A percentile compares a stretch with the other conserved stretches of the same genome.
These are phyloP conservation scores for Exsudoporus frostii DNA, from an alignment of 768 basidiomycete species.

Conservation along the genomic window DNA sequence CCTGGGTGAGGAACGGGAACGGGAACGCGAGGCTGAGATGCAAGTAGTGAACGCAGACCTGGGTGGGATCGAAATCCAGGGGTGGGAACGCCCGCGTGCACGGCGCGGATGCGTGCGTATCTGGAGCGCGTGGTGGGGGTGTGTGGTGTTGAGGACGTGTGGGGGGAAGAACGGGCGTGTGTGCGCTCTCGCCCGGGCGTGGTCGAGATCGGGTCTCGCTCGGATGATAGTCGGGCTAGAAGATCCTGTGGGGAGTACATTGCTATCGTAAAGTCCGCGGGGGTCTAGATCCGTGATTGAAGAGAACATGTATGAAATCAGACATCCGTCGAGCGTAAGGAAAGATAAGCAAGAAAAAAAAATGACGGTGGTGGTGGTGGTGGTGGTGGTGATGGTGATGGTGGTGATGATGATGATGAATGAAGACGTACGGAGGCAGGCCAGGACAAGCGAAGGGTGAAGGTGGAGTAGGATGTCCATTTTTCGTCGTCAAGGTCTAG, in stretches of 20 bases:
- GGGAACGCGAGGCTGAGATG: background rate
- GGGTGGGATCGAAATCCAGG: constrained; percentile 26
- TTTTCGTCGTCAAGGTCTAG: constrained; percentile 41
- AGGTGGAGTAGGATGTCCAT: constrained; percentile 43
- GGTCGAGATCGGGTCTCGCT: background rate
- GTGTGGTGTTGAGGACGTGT: constrained; percentile 5
- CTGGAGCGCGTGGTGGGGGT: constrained; percentile 36
- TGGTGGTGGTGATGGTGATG: too few species aligned
- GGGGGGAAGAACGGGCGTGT: constrained; percentile 7
- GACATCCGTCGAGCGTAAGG: too few species aligned
- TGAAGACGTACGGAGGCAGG: constrained; percentile 48
- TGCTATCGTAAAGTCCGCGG: constrained; percentile 43
- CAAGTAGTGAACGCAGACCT: background rate
- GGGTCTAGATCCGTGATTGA: constrained; percentile 32
- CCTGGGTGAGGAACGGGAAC: background rate
- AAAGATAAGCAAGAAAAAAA: too few species aligned
- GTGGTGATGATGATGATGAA: too few species aligned
- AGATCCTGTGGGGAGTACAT: constrained; percentile 37
- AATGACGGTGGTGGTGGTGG: too few species aligned
- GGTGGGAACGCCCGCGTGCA: constrained; percentile 50
- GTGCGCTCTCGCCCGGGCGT: background rate
- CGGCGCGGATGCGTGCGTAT: constrained; percentile 57
- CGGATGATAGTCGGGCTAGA: constrained; percentile 7
- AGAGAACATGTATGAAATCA: too few species aligned
- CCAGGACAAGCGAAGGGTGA: constrained; percentile 55